Evolutionary conservation across 2,329 filamentous ascomycete genomes (phyloP).

Genomic region (Hypomyces rosellus): DNA sequence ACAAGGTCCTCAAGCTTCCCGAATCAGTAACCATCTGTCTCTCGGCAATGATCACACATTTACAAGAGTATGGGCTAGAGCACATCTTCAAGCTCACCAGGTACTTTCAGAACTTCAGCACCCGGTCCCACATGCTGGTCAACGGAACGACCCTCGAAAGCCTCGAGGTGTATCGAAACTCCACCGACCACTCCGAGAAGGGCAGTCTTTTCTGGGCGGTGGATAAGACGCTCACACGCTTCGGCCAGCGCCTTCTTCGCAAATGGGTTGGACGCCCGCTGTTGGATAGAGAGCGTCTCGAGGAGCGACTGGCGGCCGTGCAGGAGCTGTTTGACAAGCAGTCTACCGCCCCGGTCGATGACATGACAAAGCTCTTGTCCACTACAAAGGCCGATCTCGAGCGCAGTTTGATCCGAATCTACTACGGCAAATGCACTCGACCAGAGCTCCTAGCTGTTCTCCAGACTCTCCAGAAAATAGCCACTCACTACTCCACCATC

Average conservation of each 20-base stretch:
- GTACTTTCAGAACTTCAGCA: slow-evolving; percentile 94
- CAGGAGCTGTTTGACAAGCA: slow-evolving; percentile 73
- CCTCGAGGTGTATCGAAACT: slow-evolving; percentile 91
- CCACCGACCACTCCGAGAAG: slow-evolving; percentile 76
- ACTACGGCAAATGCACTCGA: slow-evolving; percentile 91
- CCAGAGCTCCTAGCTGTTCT: slow-evolving; percentile 81
- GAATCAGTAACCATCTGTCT: slow-evolving; percentile 86
- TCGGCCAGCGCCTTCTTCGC: slow-evolving; percentile 78
- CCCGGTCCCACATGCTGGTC: slow-evolving; percentile 88
- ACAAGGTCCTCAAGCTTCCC: slow-evolving; percentile 79
- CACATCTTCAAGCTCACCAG: slow-evolving; percentile 95
- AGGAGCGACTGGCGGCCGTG: slow-evolving; percentile 76
- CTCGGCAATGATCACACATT: slow-evolving; percentile 91
- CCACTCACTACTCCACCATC: slow-evolving; percentile 66
- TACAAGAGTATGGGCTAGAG: slow-evolving; percentile 86
- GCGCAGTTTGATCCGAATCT: slow-evolving; percentile 88
- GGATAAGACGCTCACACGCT: slow-evolving; percentile 84
- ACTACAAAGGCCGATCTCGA: slow-evolving; percentile 78
- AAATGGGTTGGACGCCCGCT: slow-evolving; percentile 94
- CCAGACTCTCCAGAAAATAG: slow-evolving; percentile 77
- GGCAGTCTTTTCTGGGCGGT: slow-evolving; percentile 95
- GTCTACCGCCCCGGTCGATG: slow-evolving; percentile 62
- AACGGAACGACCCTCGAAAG: slow-evolving; percentile 93
- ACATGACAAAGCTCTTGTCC: slow-evolving; percentile 63
- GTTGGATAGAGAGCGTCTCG: slow-evolving; percentile 65